phyloP scores from a whole-genome alignment of 2,329 filamentous ascomycete genomes.

The Paraconiothyrium sp. region DNA sequence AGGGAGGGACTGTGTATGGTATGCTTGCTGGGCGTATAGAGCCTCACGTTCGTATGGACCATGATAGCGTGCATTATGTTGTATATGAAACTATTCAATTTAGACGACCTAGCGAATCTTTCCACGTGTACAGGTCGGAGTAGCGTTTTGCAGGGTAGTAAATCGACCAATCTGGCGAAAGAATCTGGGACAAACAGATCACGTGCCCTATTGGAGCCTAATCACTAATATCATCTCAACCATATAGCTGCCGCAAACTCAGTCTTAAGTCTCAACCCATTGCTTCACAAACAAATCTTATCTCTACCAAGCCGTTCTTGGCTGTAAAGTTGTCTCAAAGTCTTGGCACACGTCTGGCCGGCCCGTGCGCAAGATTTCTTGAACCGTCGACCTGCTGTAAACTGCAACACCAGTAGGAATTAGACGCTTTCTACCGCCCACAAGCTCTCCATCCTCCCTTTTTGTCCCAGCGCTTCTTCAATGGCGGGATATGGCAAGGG shows the following conservation, averaged over 20 bases:
- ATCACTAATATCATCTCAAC: neutral
- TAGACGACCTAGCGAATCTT: neutral
- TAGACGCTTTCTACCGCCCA: neutral
- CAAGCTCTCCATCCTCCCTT: neutral
- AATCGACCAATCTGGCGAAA: neutral
- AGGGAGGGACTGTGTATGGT: slow-evolving; percentile 9
- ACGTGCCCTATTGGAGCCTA: neutral
- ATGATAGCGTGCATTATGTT: slow-evolving; percentile 46
- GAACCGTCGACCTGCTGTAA: neutral
- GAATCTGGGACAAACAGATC: neutral
- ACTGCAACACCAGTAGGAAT: neutral
- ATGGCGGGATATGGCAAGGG: slow-evolving; percentile 34
- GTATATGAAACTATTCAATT: slow-evolving; percentile 34
- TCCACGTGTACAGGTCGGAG: neutral
- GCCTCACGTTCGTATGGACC: slow-evolving; percentile 38
- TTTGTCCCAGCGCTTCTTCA: neutral
- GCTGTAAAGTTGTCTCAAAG: neutral
- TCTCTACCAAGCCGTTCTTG: neutral
- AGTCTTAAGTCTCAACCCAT: neutral
- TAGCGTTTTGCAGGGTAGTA: neutral
- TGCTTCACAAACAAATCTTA: neutral
- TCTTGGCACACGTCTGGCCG: slow-evolving; percentile 11
- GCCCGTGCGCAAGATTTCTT: slow-evolving; percentile 8
- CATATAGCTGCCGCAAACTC: neutral
- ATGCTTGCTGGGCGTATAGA: slow-evolving; percentile 20